Conservation (phyloP, 176 grass and related monocot species). For the Carex cristatella region DNA sequence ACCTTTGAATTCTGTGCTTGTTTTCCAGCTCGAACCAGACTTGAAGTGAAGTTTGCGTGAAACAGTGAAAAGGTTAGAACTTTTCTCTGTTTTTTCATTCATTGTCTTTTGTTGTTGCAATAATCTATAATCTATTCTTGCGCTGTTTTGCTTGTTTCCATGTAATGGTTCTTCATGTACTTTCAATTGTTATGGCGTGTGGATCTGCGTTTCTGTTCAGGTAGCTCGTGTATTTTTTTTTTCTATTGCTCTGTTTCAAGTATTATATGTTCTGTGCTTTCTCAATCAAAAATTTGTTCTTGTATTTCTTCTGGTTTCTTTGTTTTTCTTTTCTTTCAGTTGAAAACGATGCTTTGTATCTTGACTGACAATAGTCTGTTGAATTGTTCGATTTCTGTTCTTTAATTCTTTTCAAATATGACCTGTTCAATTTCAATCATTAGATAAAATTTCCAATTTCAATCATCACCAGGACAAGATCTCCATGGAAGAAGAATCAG, state of each 20-base stretch:
- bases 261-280: not conserved
- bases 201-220: not conserved
- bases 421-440: not conserved
- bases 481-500: constrained; percentile 50
- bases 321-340: not conserved
- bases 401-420: not conserved
- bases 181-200: not conserved
- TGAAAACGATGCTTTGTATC: not conserved
- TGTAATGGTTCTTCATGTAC: not conserved
- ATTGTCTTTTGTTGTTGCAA: not conserved
- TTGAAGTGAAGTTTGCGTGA: not conserved
- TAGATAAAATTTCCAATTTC: not conserved
- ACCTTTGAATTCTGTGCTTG: constrained; percentile 10
- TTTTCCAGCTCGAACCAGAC: not conserved
- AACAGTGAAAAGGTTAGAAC: constrained; percentile 11
- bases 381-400: not conserved
- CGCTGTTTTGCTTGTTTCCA: not conserved
- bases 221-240: not conserved
- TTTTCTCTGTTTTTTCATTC: not conserved
- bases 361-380: not conserved
- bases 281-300: not conserved
- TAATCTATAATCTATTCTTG: not conserved
- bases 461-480: constrained; percentile 10
- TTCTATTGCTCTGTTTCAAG: not conserved
- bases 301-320: not conserved